phyloP scores from a whole-genome alignment of 345 rosid genomes.

The Xanthoceras sorbifolium region DNA sequence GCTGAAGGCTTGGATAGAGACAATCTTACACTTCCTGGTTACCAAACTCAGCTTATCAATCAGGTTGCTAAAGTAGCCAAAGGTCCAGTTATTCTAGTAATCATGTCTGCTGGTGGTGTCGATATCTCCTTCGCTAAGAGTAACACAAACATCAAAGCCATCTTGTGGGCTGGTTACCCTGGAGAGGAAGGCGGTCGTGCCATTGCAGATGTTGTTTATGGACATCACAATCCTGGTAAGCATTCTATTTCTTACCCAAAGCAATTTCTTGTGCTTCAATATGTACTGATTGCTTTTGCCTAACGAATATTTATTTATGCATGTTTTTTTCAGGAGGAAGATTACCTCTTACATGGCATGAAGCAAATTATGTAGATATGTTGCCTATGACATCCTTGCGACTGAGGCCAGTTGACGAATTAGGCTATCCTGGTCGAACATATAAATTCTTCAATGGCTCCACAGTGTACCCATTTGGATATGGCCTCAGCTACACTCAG shows the following conservation, averaged over 20 bases:
- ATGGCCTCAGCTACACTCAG: slow-evolving; percentile 54
- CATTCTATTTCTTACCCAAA: not conserved
- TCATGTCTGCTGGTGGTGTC: slow-evolving; percentile 59
- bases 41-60: slow-evolving; percentile 47
- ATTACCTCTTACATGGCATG: slow-evolving; percentile 56
- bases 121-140: slow-evolving; percentile 53
- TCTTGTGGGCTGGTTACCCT: slow-evolving; percentile 75
- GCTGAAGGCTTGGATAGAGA: slow-evolving; percentile 55
- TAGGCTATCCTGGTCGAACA: slow-evolving; percentile 57
- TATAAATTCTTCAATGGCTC: slow-evolving; percentile 62
- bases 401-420: slow-evolving; percentile 40
- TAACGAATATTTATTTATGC: not conserved
- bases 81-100: slow-evolving; percentile 60
- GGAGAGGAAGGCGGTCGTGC: slow-evolving; percentile 73
- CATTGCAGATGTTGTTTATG: slow-evolving; percentile 66
- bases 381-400: slow-evolving; percentile 61
- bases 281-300: no score
- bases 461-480: slow-evolving; percentile 51
- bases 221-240: slow-evolving; percentile 62
- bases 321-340: slow-evolving; percentile 46
- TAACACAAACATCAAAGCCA: slow-evolving; percentile 33
- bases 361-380: slow-evolving; percentile 32
- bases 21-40: slow-evolving; percentile 57
- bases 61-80: slow-evolving; percentile 45
- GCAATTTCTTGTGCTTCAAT: not conserved